A percentile compares a stretch with the other conserved stretches of the same genome.
Conservation (phyloP, 495 filamentous ascomycete genomes). For the Thozetella sp. region DNA sequence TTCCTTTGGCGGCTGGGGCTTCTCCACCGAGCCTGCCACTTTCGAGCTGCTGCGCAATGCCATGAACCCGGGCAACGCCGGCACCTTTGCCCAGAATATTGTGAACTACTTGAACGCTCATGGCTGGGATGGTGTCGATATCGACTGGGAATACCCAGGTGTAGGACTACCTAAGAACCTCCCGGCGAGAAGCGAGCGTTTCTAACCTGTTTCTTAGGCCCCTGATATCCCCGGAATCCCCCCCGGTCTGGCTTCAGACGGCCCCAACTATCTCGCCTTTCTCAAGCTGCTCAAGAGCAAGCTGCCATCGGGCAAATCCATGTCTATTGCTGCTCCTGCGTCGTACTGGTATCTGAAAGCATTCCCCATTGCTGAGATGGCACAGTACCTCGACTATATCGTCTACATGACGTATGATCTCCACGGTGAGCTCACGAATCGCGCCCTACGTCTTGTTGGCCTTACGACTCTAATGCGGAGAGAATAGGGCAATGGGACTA, state of each 20-base stretch:
- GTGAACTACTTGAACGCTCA: constrained; percentile 21
- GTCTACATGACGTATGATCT: constrained; percentile 27
- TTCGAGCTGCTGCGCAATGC: constrained; percentile 20
- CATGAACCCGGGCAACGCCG: constrained; percentile 16
- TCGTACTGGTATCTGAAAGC: constrained; percentile 10
- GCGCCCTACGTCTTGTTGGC: too few relatives aligned
- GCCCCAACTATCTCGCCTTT: constrained; percentile 19
- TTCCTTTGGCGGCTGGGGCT: constrained; percentile 38
- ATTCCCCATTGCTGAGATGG: constrained; percentile 15
- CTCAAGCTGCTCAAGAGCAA: background rate
- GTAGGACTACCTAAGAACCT: constrained; percentile 22
- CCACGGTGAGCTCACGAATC: constrained; percentile 13
- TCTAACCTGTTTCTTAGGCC: constrained; percentile 11
- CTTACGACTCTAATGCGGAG: background rate
- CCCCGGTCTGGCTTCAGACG: constrained; percentile 13
- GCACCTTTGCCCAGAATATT: constrained; percentile 22
- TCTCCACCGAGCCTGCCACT: constrained; percentile 15
- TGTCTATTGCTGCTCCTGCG: constrained; percentile 15
- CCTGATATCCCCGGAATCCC: constrained; percentile 28
- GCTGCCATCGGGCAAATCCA: background rate
- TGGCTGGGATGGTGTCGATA: constrained; percentile 32
- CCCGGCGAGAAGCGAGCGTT: too few relatives aligned
- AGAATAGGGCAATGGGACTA: constrained; percentile 7
- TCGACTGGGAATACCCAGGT: constrained; percentile 46
- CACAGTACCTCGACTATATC: constrained; percentile 19